phyloP scores from a whole-genome alignment of 495 filamentous ascomycete species.

The Xylaria palmicola region DNA sequence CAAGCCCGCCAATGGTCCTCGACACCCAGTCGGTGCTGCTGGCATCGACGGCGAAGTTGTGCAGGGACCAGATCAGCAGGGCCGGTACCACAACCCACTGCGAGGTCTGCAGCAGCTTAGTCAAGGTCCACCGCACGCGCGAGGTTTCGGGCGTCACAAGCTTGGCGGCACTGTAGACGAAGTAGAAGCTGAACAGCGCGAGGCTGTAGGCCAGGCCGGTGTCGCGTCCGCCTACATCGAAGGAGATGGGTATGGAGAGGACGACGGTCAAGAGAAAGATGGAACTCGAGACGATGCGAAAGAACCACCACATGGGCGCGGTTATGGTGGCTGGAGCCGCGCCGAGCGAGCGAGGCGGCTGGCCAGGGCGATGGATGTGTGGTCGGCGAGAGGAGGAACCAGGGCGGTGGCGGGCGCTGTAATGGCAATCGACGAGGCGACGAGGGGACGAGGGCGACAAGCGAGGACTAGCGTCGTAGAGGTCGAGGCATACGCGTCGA shows the following conservation, averaged over 20 bases:
- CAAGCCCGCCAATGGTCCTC: slow-evolving; percentile 65
- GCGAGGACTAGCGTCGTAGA: neutral
- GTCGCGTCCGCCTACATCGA: slow-evolving; percentile 93
- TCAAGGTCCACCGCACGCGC: slow-evolving; percentile 67
- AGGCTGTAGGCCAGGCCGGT: slow-evolving; percentile 92
- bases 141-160: slow-evolving; percentile 79
- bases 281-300: slow-evolving; percentile 68
- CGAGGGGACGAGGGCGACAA: neutral
- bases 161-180: slow-evolving; percentile 77
- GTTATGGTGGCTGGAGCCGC: slow-evolving; percentile 36
- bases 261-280: slow-evolving; percentile 85
- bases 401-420: neutral
- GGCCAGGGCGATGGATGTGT: slow-evolving; percentile 23
- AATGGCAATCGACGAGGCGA: neutral
- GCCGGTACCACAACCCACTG: slow-evolving; percentile 83
- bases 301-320: slow-evolving; percentile 66
- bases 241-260: slow-evolving; percentile 90
- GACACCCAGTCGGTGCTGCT: slow-evolving; percentile 76
- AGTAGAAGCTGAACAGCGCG: slow-evolving; percentile 82
- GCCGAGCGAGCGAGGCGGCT: slow-evolving; percentile 33
- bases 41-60: slow-evolving; percentile 86
- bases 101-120: slow-evolving; percentile 62
- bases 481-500: neutral
- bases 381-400: neutral
- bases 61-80: slow-evolving; percentile 90